These are phyloP conservation scores for Colletotrichum costaricense DNA, from an alignment of 2,329 filamentous ascomycete species.

Conservation along the genomic window DNA sequence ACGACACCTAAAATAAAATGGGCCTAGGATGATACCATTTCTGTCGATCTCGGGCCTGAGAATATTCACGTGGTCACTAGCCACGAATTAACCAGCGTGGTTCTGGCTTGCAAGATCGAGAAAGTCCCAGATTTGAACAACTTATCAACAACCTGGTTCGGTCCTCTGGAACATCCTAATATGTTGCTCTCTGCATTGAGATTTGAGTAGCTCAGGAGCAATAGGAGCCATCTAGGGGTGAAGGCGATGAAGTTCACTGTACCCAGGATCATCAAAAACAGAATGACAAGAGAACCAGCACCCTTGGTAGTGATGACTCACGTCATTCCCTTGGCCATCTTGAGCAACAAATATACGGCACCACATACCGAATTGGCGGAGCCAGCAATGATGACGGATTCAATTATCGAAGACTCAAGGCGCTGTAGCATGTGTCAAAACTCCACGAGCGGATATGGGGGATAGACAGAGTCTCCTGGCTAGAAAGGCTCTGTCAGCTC, in stretches of 20 bases:
- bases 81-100: neutral
- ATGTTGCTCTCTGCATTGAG: neutral
- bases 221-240: neutral
- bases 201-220: neutral
- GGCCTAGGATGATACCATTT: neutral
- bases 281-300: neutral
- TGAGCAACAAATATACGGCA: neutral
- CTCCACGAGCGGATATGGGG: too few relatives aligned
- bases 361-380: neutral
- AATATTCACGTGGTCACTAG: neutral
- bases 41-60: neutral
- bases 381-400: neutral
- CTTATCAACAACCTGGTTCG: neutral
- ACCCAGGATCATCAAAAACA: neutral
- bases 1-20: too few relatives aligned
- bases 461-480: too few relatives aligned
- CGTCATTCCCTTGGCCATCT: neutral
- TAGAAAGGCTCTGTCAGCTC: neutral
- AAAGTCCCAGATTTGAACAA: neutral
- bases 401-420: neutral
- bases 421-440: too few relatives aligned
- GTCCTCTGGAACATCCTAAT: neutral
- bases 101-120: too few relatives aligned
- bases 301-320: neutral
- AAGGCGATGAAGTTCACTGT: neutral